Evolutionary conservation across 2,329 filamentous ascomycete species (phyloP), one percentile per base, ranked within the genome.

Genomic region (Neofusicoccum laricinum): DNA sequence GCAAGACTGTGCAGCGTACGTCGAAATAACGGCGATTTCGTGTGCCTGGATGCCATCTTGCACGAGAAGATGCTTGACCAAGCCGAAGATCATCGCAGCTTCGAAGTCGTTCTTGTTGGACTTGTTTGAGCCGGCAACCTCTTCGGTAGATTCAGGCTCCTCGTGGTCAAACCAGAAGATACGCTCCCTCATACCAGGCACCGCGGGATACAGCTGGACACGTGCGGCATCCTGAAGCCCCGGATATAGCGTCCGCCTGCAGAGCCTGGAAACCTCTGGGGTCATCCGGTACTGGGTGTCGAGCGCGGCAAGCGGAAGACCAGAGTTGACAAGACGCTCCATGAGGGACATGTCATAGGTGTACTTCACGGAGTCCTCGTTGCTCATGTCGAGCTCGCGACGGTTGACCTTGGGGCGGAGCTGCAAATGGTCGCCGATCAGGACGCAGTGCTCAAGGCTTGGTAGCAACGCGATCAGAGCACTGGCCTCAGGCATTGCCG

Each of bases 1-100:
- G 2, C 82, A 77, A 2, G 86, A 30, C 30, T 61, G 57, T 2
- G 41, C 40, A 21, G 4, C 57, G 65, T 90, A 90, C 0, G 86
- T 87, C 0, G 90, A 92, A 6, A 93, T 71, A 0, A 94, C 85
- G 0, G 89, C 88, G 65, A 93, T 90, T 2, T 92, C 86, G 0
- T 78, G 79, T 0, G 76, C 73, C 0, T 71, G 73, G 70, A 93
- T 91, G 0, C 68, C 70, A 0, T 89, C 89, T 70, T 93, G 90
- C 0, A 82, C 80, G 3, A 89, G 77, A 0, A 93, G 75, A 69
- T 93, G 89, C 0, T 80, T 81, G 0, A 91, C 85, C 0, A 93
- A 73, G 0, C 85, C 82, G 3, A 81, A 77, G 0, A 84, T 83
- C 85, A 93, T 88, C 0, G 86, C 78, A 0, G 88, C 79, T 70